These are phyloP conservation scores for Begonia loranthoides DNA, from an alignment of 306 rosid species.

Conservation along the genomic window DNA sequence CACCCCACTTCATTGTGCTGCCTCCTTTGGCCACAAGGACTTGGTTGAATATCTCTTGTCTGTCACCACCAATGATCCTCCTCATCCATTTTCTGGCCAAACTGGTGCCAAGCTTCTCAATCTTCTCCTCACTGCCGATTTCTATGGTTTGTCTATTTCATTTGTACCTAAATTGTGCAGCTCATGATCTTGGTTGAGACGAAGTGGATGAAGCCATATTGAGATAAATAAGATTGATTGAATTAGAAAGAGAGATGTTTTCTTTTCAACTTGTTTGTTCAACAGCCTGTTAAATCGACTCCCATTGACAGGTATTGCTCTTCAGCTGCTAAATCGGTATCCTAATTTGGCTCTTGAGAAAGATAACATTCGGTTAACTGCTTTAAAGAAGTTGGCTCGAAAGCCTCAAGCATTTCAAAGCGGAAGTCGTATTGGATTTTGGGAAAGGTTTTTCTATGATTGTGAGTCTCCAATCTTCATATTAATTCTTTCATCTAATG, in stretches of 20 bases:
- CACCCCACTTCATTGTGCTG: constrained; percentile 6
- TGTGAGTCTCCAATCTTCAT: neutral
- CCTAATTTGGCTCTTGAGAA: constrained; percentile 2
- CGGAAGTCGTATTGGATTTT: neutral
- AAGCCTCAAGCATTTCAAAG: constrained; percentile 5
- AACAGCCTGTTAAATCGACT: neutral
- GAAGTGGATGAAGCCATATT: too few species aligned
- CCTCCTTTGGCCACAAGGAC: constrained; percentile 5
- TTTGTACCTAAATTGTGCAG: neutral
- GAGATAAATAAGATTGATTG: too few species aligned
- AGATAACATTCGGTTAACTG: neutral
- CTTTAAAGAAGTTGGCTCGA: constrained; percentile 2
- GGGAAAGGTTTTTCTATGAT: neutral
- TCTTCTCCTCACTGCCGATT: constrained; percentile 4
- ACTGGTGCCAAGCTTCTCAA: constrained; percentile 8
- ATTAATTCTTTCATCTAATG: neutral
- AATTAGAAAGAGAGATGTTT: neutral
- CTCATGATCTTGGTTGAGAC: too few species aligned
- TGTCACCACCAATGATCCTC: neutral
- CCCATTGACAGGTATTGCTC: neutral
- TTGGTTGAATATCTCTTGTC: constrained; percentile 3
- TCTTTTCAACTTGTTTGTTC: neutral
- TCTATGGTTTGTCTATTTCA: constrained; percentile 3
- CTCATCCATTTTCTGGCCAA: neutral
- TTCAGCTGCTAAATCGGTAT: neutral